phyloP scores from a whole-genome alignment of 2,329 filamentous ascomycete genomes.

The Bipolaris cookei region DNA sequence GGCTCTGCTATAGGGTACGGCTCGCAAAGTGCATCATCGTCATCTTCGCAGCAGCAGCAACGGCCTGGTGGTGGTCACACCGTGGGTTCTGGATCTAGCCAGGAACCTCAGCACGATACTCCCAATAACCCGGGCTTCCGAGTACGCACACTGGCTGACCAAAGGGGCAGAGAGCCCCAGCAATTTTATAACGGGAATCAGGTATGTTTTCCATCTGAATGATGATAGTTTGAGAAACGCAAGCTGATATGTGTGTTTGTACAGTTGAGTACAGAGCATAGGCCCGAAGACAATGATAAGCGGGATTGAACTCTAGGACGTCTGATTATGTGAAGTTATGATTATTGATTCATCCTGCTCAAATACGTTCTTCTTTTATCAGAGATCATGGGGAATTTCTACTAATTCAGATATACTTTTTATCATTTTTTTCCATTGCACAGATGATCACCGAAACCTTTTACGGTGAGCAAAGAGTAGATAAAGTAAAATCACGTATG shows the following conservation, averaged over 20 bases:
- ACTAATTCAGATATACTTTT: too few species aligned
- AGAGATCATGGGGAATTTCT: too few species aligned
- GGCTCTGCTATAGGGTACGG: slow-evolving; percentile 39
- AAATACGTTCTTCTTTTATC: too few species aligned
- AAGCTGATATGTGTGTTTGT: background rate
- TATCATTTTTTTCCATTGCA: too few species aligned
- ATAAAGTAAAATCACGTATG: too few species aligned
- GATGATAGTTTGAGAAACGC: background rate
- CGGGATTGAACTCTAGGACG: slow-evolving; percentile 1
- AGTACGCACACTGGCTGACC: slow-evolving; percentile 55
- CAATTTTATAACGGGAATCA: slow-evolving; percentile 94
- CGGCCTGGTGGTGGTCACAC: slow-evolving; percentile 13
- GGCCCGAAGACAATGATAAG: slow-evolving; percentile 10
- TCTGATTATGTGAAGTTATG: background rate
- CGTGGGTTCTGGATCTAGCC: slow-evolving; percentile 17
- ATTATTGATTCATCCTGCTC: too few species aligned
- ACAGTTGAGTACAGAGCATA: slow-evolving; percentile 13
- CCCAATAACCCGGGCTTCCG: slow-evolving; percentile 36
- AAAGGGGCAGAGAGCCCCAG: slow-evolving; percentile 60
- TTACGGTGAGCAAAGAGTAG: too few species aligned
- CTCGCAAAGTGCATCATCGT: background rate
- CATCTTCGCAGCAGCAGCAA: slow-evolving; percentile 7
- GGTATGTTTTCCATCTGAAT: slow-evolving; percentile 57
- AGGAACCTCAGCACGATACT: slow-evolving; percentile 8
- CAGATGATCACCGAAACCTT: too few species aligned